Base-by-base conservation (phyloP, 179 eudicot genomes). In the Actinidia polygama region DNA sequence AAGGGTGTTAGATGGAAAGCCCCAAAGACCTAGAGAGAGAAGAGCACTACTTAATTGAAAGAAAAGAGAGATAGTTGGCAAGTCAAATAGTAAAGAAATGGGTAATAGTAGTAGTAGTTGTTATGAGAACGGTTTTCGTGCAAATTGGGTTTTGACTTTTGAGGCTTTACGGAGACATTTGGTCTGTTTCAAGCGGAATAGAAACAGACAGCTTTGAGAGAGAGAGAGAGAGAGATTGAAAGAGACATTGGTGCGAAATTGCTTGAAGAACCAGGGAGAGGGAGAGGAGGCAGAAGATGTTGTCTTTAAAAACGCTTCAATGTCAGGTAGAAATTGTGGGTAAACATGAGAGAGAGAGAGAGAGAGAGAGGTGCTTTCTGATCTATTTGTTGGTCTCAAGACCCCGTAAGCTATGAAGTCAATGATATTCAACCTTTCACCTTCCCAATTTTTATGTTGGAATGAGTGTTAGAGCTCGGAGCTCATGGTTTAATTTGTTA, bases 101-200 rank as follows among this genome's bases (percentile, higher is more conserved):
- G 78, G 76, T 5, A 53, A 54, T 30, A 63, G 84, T 82, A 10
- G 80, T 75, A 75, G 84, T n/a, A n/a, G n/a, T n/a, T n/a, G n/a
- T n/a, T n/a, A n/a, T n/a, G n/a, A n/a, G 46, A 58, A 24, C 16
- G 18, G 49, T 58, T 72, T 59, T 59, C 71, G 23, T 71, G 5
- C 23, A 11, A 58, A 46, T n/a, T 44, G 54, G 36, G 80, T n/a
- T n/a, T n/a, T n/a, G n/a, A n/a, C 4, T 40, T 77, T 61, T 58
- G 54, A 77, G 10, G 8, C 30, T 46, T 6, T 58, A 11, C 40
- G 21, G 5, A 70, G 21, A 15, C 53, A 40, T 80, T 71, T 71
- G 75, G 69, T 80, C 47, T 1, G 44, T 26, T 30, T 69, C 50
- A 36, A 55, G 55, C 24, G 70, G 73, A 79, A 69, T 64, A 69